Percentiles rank a stretch among this genome's conserved stretches.
Conservation (phyloP, 2,329 filamentous ascomycete genomes). For the Tolypocladium sp. region DNA sequence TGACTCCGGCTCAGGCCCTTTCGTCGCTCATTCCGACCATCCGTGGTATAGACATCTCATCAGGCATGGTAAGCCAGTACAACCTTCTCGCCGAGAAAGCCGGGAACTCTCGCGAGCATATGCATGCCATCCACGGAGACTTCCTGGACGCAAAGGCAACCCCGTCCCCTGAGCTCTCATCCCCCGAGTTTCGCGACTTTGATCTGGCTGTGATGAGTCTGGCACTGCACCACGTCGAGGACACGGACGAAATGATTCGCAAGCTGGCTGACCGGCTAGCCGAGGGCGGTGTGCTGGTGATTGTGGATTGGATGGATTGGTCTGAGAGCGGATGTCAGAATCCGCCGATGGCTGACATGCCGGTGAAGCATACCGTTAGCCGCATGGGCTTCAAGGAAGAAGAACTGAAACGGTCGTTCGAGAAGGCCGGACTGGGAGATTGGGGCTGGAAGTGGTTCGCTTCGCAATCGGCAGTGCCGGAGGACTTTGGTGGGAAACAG, state of each 20-base stretch:
- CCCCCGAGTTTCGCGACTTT: constrained; percentile 15
- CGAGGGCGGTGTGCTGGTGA: constrained; percentile 19
- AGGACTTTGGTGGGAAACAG: constrained; percentile 12
- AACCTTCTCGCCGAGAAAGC: constrained; percentile 16
- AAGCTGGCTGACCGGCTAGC: constrained; percentile 17
- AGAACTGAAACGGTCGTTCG: constrained; percentile 11
- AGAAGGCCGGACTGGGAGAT: constrained; percentile 11
- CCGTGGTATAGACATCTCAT: constrained; percentile 25
- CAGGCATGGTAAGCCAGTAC: constrained; percentile 20
- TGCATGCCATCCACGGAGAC: constrained; percentile 20
- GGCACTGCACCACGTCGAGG: constrained; percentile 25
- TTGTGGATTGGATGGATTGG: constrained; percentile 20
- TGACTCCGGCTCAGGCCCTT: constrained; percentile 17
- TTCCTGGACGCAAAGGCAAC: constrained; percentile 13
- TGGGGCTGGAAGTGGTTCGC: constrained; percentile 16
- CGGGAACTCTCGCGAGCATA: constrained; percentile 13
- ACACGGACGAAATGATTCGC: constrained; percentile 15
- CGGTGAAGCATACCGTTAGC: constrained; percentile 8
- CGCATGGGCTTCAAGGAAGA: constrained; percentile 13
- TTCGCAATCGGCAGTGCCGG: constrained; percentile 10
- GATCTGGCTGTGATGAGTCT: constrained; percentile 23
- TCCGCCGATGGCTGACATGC: not conserved
- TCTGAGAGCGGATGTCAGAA: constrained; percentile 4
- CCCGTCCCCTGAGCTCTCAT: constrained; percentile 9
- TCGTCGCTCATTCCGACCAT: constrained; percentile 17